Evolutionary conservation across 129 eudicot species (phyloP), one percentile per base, ranked within the genome.

Genomic region (Pulicaria dysenterica): DNA sequence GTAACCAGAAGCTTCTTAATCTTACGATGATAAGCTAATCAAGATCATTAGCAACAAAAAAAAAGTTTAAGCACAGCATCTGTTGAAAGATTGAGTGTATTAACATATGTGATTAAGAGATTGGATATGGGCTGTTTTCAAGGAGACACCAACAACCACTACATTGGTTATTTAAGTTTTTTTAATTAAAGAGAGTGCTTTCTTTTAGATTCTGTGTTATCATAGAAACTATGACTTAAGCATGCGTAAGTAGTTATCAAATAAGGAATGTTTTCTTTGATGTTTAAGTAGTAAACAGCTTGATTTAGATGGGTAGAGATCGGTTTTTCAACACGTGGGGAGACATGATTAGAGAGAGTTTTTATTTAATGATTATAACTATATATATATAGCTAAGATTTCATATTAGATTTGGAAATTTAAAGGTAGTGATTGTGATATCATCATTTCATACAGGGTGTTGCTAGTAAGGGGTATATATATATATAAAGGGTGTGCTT

Each of bases 101-200:
- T 55, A 78, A 87, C 91, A 88, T 45, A 43, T 85, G 91, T 73
- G 51, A 45, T 7, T 2, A 17, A 17, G 2, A 56, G 64, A 85
- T 85, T 88, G 91, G 89, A 16, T 56, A 51, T 14, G 50, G 48
- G 79, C 75, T 69, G 64, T 65, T 80, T 79, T 82, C 85, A 62
- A 68, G 77, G 72, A 80, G 80, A 85, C 88, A 83, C 62, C 82
- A 80, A 80, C 84, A 75, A 80, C 83, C 90, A 87, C 94, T 83
- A 80, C 19, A 69, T 49, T 42, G 8, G 68, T 61, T 41, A 66
- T 80, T 48, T 68, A 54, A 15, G 51, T 69, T 65, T 42, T 46
- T 73, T 75, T 82, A 80, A 24, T 24, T 42, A 13, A 70, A 61
- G 71, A 76, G 64, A 56, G 58, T 59, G 72, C 46, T 57, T 6